phyloP scores from a whole-genome alignment of 257 asterid species.

The Cordia subcordata region DNA sequence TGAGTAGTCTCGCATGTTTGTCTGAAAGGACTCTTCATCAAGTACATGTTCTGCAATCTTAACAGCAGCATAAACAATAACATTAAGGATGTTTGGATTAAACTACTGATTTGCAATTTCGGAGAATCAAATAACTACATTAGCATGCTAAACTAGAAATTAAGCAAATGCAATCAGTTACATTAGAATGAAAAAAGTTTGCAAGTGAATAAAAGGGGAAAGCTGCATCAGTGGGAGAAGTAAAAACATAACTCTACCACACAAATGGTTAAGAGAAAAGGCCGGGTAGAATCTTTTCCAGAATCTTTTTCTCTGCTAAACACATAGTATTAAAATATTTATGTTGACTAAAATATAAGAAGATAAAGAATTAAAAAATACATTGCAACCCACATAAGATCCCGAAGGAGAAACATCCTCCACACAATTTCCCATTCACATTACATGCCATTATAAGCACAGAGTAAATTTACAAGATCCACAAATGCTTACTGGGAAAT shows the following conservation, averaged over 20 bases:
- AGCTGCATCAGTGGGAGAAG: neutral
- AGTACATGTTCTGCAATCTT: conserved; percentile 80
- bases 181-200: neutral
- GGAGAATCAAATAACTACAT: neutral
- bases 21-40: conserved; percentile 64
- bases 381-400: too few relatives aligned
- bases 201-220: neutral
- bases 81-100: conserved; percentile 2
- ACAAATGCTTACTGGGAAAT: too few relatives aligned
- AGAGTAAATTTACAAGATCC: too few relatives aligned
- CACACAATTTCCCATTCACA: too few relatives aligned
- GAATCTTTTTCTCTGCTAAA: too few relatives aligned
- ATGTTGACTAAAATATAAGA: too few relatives aligned
- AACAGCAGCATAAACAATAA: conserved; percentile 8
- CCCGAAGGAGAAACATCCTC: too few relatives aligned
- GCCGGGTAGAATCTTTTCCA: too few relatives aligned
- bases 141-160: neutral
- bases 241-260: neutral
- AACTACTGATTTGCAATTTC: neutral
- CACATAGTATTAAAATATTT: too few relatives aligned
- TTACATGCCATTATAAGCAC: too few relatives aligned
- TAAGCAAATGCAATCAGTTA: neutral
- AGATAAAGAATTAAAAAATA: too few relatives aligned
- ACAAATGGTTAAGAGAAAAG: neutral
- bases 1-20: conserved; percentile 65